Percentiles rank a stretch among this genome's conserved stretches.
Evolutionary conservation across 2,329 filamentous ascomycete genomes (phyloP).

Genomic region (Trichoderma breve): DNA sequence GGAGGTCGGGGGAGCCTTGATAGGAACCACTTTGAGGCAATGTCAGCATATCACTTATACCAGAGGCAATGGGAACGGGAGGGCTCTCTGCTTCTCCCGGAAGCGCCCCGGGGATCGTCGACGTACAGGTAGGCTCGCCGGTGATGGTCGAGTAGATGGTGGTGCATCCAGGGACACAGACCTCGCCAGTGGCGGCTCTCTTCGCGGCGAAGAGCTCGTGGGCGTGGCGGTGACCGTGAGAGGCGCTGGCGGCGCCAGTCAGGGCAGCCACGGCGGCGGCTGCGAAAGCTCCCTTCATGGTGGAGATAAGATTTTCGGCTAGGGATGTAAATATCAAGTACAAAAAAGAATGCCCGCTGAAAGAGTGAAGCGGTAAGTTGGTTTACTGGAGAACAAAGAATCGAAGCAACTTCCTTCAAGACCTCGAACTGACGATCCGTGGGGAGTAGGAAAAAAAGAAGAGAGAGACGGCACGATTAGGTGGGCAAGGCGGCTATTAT

Average conservation of each 20-base stretch:
- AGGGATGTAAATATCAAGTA: constrained; percentile 11
- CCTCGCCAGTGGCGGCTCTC: constrained; percentile 38
- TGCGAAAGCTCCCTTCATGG: constrained; percentile 72
- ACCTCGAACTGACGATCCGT: constrained; percentile 50
- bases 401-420: constrained; percentile 48
- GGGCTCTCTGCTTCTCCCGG: not conserved
- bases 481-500: constrained; percentile 45
- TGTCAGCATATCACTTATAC: constrained; percentile 24
- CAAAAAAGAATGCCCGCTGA: constrained; percentile 73
- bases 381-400: constrained; percentile 44
- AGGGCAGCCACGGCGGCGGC: constrained; percentile 63
- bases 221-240: constrained; percentile 60
- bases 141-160: constrained; percentile 72
- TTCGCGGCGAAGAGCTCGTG: constrained; percentile 60
- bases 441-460: constrained; percentile 36
- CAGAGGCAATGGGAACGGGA: not conserved
- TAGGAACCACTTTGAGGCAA: constrained; percentile 38
- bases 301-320: constrained; percentile 37
- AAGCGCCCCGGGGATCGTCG: not conserved
- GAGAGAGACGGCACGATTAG: constrained; percentile 36
- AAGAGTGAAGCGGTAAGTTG: constrained; percentile 76
- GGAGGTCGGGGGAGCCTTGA: constrained; percentile 27
- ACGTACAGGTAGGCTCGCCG: constrained; percentile 63
- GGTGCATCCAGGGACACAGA: constrained; percentile 64
- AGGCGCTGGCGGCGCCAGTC: constrained; percentile 55